These are phyloP conservation scores for Thelonectria rubi DNA, from an alignment of 2,329 filamentous ascomycete species.

Conservation along the genomic window DNA sequence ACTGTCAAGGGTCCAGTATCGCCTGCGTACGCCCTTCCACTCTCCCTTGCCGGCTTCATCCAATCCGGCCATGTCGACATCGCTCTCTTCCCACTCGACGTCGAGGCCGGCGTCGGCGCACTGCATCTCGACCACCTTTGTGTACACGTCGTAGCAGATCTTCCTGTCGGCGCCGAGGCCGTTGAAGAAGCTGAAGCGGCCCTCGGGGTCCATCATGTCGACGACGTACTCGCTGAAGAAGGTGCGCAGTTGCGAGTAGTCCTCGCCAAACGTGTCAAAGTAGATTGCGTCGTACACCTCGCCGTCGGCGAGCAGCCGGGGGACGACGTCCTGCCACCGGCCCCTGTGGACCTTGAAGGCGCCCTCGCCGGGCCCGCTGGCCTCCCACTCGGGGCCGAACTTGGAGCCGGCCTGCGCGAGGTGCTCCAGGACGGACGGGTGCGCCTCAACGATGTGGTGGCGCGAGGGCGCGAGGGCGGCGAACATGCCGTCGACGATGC, in stretches of 20 bases:
- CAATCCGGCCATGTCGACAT: constrained; percentile 73
- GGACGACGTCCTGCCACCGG: constrained; percentile 83
- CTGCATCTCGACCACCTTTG: constrained; percentile 90
- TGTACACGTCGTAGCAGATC: constrained; percentile 97
- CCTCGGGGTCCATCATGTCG: constrained; percentile 74
- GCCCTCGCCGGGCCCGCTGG: constrained; percentile 65
- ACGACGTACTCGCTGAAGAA: constrained; percentile 93
- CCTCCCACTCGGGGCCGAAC: constrained; percentile 66
- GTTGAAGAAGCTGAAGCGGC: constrained; percentile 88
- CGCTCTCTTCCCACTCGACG: constrained; percentile 82
- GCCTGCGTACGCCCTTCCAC: constrained; percentile 87
- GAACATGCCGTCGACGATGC: constrained; percentile 83
- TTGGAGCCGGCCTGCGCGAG: constrained; percentile 59
- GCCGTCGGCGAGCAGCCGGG: constrained; percentile 71
- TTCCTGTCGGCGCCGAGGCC: constrained; percentile 91
- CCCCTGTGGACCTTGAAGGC: constrained; percentile 75
- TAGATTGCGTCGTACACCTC: constrained; percentile 88
- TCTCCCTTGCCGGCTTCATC: constrained; percentile 74
- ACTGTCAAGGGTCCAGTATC: constrained; percentile 89
- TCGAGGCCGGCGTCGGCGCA: constrained; percentile 89
- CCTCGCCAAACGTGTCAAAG: constrained; percentile 97
- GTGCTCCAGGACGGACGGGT: constrained; percentile 77
- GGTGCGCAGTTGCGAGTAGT: constrained; percentile 82
- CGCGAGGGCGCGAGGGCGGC: constrained; percentile 70
- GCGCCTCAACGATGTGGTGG: constrained; percentile 89